Evolutionary conservation across 148 eudicot genomes (phyloP).

Genomic region (Chenopodium quinoa): DNA sequence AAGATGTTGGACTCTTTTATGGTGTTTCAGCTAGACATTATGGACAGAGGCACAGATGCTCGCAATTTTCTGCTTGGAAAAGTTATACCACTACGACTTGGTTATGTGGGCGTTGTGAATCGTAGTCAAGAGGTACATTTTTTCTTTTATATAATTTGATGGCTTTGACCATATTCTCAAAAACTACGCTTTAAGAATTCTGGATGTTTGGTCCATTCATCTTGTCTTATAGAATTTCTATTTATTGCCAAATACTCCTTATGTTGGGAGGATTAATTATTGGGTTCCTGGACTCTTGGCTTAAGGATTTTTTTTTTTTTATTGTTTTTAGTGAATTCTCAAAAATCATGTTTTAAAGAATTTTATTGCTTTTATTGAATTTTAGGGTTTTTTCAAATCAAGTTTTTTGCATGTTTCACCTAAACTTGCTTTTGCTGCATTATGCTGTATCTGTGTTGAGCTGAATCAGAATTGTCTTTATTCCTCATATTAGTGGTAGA

Average conservation of each 20-base stretch:
- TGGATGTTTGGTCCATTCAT: no score
- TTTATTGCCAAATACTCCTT: no score
- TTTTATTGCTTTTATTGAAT: not conserved
- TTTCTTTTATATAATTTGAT: not conserved
- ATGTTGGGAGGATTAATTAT: no score
- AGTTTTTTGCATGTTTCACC: not conserved
- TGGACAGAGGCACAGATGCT: constrained; percentile 98
- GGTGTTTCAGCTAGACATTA: constrained; percentile 72
- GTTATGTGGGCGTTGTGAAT: constrained; percentile 89
- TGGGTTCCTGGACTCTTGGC: no score
- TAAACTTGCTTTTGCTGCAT: not conserved
- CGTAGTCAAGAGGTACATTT: constrained; percentile 80
- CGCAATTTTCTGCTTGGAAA: constrained; percentile 87
- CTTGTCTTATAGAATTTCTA: no score
- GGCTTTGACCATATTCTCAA: not conserved
- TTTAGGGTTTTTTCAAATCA: not conserved
- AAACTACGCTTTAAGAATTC: no score
- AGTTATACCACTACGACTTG: constrained; percentile 90
- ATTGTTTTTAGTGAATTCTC: not conserved
- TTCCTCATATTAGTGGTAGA: not conserved
- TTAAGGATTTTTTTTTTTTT: not conserved
- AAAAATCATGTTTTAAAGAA: no score
- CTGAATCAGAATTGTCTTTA: not conserved
- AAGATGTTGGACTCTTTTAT: constrained; percentile 12
- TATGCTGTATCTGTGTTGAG: not conserved